Evolutionary conservation across 176 grass and related monocot genomes (phyloP).

Genomic region (Elymus sibiricus): DNA sequence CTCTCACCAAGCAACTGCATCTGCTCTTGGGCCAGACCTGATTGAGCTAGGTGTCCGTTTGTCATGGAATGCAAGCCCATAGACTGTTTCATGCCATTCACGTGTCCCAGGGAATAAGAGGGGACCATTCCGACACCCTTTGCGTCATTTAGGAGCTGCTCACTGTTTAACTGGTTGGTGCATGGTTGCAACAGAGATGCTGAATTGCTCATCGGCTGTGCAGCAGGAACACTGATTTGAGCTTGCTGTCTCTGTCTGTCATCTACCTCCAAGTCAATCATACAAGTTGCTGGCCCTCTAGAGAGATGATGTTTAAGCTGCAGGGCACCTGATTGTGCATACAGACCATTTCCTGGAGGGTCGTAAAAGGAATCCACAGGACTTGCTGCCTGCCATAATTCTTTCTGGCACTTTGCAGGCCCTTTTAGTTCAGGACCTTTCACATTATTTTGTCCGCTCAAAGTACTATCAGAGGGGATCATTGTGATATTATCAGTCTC

Average conservation of each 20-base stretch:
- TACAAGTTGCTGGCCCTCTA: background rate
- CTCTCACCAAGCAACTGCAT: slow-evolving; percentile 38
- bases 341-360: slow-evolving; percentile 25
- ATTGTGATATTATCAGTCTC: slow-evolving; percentile 8
- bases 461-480: slow-evolving; percentile 10
- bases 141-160: slow-evolving; percentile 2
- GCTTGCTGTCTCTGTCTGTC: slow-evolving; percentile 13
- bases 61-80: slow-evolving; percentile 27
- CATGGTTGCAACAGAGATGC: slow-evolving; percentile 29
- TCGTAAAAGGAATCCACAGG: slow-evolving; percentile 24
- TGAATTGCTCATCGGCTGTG: slow-evolving; percentile 1
- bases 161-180: slow-evolving; percentile 15
- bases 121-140: slow-evolving; percentile 16
- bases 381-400: slow-evolving; percentile 25
- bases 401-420: slow-evolving; percentile 10
- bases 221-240: slow-evolving; percentile 1
- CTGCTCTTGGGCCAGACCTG: slow-evolving; percentile 23
- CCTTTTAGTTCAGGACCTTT: slow-evolving; percentile 18
- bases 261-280: slow-evolving; percentile 34
- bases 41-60: slow-evolving; percentile 10
- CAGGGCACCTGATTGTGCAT: slow-evolving; percentile 7
- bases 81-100: slow-evolving; percentile 33
- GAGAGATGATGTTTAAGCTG: slow-evolving; percentile 27
- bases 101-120: slow-evolving; percentile 21
- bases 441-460: background rate